Conservation (phyloP, 2,329 filamentous ascomycete species). For the Talaromyces sp. region DNA sequence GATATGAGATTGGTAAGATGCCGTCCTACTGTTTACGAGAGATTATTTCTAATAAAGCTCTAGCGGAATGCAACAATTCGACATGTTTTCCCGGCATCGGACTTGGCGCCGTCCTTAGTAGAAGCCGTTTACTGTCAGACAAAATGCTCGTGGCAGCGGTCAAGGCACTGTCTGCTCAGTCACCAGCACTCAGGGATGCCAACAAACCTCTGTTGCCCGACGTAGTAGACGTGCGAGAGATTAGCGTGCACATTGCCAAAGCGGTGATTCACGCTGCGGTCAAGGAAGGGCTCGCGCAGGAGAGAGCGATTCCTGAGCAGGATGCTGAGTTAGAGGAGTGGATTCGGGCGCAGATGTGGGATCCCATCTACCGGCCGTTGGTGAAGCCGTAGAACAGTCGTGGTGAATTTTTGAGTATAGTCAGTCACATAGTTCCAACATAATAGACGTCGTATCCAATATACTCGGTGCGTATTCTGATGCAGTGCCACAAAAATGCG, state of each 20-base stretch:
- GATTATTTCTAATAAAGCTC: conserved; percentile 19
- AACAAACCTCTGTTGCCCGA: conserved; percentile 69
- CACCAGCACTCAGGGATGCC: conserved; percentile 64
- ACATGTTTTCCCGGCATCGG: conserved; percentile 84
- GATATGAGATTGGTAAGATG: conserved; percentile 50
- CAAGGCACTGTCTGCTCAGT: conserved; percentile 64
- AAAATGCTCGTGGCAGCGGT: conserved; percentile 79
- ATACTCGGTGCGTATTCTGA: neutral
- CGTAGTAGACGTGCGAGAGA: conserved; percentile 66
- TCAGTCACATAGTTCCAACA: neutral
- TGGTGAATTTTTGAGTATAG: too few relatives aligned
- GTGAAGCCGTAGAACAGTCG: conserved; percentile 8
- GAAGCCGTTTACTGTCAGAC: conserved; percentile 64
- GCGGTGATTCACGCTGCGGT: conserved; percentile 70
- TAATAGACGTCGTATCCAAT: neutral
- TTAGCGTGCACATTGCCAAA: conserved; percentile 72
- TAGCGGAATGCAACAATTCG: conserved; percentile 84
- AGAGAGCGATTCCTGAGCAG: conserved; percentile 58
- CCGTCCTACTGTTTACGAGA: neutral
- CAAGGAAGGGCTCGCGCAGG: conserved; percentile 63
- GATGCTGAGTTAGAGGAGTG: conserved; percentile 33
- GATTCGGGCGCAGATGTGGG: conserved; percentile 42
- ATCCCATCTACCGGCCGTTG: conserved; percentile 31
- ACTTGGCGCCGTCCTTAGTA: conserved; percentile 69
- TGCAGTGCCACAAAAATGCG: neutral